Base-by-base conservation (phyloP, 23 red algal genomes). In the Rhodosorus marinus region DNA sequence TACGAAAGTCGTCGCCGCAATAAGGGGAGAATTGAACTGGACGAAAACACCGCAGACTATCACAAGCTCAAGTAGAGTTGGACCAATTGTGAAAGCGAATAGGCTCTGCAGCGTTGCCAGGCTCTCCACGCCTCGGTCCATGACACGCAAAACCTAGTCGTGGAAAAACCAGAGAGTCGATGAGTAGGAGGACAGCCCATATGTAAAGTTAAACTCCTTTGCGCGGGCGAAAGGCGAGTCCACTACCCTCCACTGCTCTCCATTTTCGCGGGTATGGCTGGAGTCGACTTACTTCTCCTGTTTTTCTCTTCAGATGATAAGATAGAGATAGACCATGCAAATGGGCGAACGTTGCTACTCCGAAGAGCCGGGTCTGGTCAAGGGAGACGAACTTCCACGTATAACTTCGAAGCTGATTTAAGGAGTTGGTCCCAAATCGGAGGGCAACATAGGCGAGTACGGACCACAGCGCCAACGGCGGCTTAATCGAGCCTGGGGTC, bases 1-100 rank as follows among this genome's bases (percentile, higher is more conserved):
- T 20, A 47, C 41, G 21, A 66, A 35, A 1, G 59, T 56, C 8
- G 42, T 49, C 1, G 57, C 8, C 2, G 72, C 72, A 30, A 77
- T 57, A n/a, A 46, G 8, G 8, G 54, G 8, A 23, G 35, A 49
- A 17, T 54, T 36, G 28, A 77, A 46, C 48, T 52, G 35, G 33
- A 83, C 71, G 58, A 94, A 94, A 23, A 94, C 74, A 19, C 46
- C 62, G 24, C 63, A 56, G 5, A 83, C 77, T 6, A 83, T 29
- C 45, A 71, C 33, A 20, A 81, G 56, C 47, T 94, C 87, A 26
- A 83, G 21, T 14, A 77, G 20, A 11, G 77, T 81, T 31, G 90
- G 90, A 26, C 70, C 29, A 26, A 98, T 52, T 30, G 57, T 98
- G 45, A 83, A 85, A 2, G 81, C 53, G 49, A 84, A 15, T 7